Evolutionary conservation across 2,329 filamentous ascomycete genomes (phyloP).

Genomic region (Stemphylium vesicarium): DNA sequence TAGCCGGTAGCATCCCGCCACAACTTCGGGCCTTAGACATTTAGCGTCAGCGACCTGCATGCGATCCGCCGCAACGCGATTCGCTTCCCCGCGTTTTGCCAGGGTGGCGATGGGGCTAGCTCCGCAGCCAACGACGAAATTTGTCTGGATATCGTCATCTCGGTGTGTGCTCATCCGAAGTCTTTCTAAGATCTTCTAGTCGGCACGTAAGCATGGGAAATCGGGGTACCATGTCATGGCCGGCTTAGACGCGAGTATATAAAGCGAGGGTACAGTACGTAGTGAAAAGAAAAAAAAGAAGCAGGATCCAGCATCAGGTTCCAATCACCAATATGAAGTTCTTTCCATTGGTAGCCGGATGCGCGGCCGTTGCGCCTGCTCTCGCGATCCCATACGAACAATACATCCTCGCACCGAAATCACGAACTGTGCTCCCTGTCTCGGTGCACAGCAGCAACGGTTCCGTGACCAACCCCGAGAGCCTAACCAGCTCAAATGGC

Average conservation of each 20-base stretch:
- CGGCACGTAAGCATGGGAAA: no score
- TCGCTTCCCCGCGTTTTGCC: slow-evolving; percentile 17
- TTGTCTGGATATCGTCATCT: slow-evolving; percentile 12
- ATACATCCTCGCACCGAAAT: slow-evolving; percentile 52
- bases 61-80: background rate
- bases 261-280: background rate
- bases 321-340: background rate
- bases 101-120: background rate
- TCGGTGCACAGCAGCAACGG: slow-evolving; percentile 51
- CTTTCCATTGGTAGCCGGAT: background rate
- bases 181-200: no score
- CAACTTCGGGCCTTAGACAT: background rate
- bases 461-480: slow-evolving; percentile 46
- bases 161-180: slow-evolving; percentile 13
- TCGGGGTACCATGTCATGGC: background rate
- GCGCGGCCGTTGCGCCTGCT: background rate
- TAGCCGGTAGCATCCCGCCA: background rate
- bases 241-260: background rate
- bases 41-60: slow-evolving; percentile 6
- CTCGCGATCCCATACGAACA: slow-evolving; percentile 41
- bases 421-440: slow-evolving; percentile 36
- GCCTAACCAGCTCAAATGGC: slow-evolving; percentile 34
- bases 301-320: no score
- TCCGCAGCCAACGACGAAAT: background rate
- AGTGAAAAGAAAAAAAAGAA: no score